Evolutionary conservation across 2,329 filamentous ascomycete species (phyloP).

Genomic region (Fonsecaea multimorphosa): DNA sequence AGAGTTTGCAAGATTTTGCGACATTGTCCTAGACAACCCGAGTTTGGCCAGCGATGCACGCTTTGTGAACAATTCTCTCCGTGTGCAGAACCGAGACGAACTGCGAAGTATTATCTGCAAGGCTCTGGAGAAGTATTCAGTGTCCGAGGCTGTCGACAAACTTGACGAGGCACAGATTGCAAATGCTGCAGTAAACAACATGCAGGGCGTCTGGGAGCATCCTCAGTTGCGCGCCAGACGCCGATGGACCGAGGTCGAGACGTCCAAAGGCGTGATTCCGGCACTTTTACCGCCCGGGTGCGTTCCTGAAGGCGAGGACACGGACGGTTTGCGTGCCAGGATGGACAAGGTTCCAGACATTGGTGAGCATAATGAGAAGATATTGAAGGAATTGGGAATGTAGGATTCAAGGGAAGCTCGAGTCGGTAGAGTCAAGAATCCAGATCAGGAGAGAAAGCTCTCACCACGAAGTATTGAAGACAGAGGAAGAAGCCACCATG

Average conservation of each 20-base stretch:
- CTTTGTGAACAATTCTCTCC: conserved; percentile 57
- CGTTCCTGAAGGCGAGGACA: conserved; percentile 35
- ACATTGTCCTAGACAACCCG: conserved; percentile 52
- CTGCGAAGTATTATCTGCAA: conserved; percentile 55
- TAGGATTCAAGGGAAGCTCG: not conserved
- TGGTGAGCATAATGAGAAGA: conserved; percentile 58
- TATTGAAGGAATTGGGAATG: conserved; percentile 51
- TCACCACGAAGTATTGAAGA: not conserved
- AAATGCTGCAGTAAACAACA: conserved; percentile 62
- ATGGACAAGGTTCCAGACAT: conserved; percentile 57
- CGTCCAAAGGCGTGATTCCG: conserved; percentile 42
- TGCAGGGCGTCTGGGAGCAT: conserved; percentile 62
- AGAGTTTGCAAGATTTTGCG: conserved; percentile 60
- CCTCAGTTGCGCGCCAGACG: conserved; percentile 58
- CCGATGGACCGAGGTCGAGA: conserved; percentile 59
- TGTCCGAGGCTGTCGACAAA: conserved; percentile 49
- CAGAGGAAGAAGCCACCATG: not conserved
- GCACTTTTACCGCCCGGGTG: conserved; percentile 55
- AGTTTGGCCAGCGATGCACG: conserved; percentile 53
- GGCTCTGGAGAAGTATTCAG: conserved; percentile 49
- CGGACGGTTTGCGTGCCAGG: conserved; percentile 39
- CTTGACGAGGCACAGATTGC: conserved; percentile 60
- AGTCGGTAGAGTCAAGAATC: not conserved
- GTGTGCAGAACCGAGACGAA: conserved; percentile 55
- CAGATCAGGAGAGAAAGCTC: not conserved